Evolutionary conservation across 1,284 basidiomycete species (phyloP).

Genomic region (Sanguinoderma infundibulare): DNA sequence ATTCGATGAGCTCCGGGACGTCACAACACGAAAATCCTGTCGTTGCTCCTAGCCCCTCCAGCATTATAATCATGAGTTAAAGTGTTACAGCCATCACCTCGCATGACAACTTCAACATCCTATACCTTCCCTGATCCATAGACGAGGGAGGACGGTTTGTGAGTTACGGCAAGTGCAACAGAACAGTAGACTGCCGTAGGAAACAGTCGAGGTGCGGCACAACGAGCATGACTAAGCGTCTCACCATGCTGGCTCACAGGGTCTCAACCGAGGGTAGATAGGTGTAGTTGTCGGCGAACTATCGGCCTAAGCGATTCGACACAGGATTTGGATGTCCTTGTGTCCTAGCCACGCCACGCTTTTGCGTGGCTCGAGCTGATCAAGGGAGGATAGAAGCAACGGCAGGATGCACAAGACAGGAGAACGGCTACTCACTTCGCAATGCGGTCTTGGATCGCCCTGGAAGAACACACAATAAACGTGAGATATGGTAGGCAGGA

Average conservation of each 20-base stretch:
- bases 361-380: conserved; percentile 34
- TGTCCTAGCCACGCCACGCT: background rate
- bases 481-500: background rate
- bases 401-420: conserved; percentile 31
- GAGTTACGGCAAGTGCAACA: background rate
- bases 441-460: conserved; percentile 79
- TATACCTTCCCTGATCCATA: background rate
- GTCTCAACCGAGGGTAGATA: background rate
- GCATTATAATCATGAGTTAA: background rate
- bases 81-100: background rate
- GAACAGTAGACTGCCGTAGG: background rate
- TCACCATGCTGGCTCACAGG: background rate
- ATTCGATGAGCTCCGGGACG: conserved; percentile 47
- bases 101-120: background rate
- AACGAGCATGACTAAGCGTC: background rate
- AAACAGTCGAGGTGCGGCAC: background rate
- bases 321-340: too few species aligned
- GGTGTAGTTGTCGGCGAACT: background rate
- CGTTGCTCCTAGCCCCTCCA: background rate
- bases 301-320: background rate
- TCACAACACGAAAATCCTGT: background rate
- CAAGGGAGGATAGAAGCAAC: conserved; percentile 56
- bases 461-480: conserved; percentile 38
- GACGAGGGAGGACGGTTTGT: background rate
- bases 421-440: conserved; percentile 77